phyloP scores from a whole-genome alignment of 2,329 filamentous ascomycete genomes.

The Penicillium sclerotiorum region DNA sequence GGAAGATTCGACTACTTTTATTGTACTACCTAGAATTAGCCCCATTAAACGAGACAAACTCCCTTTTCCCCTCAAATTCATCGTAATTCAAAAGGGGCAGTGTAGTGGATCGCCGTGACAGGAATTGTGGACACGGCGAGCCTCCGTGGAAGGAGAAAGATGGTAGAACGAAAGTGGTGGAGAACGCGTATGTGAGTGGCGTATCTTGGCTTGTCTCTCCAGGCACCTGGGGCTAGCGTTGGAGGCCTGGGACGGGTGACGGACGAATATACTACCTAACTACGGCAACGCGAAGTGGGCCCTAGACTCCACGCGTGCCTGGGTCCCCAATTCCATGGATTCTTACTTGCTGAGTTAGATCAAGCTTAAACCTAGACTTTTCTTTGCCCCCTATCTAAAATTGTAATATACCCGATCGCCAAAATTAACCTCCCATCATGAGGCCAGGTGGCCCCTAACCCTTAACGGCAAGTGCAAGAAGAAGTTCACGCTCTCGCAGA shows the following conservation, averaged over 20 bases:
- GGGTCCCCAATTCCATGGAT: constrained; percentile 8
- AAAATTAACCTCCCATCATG: too few relatives aligned
- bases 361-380: constrained; percentile 23
- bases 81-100: constrained; percentile 16
- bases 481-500: too few relatives aligned
- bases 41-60: constrained; percentile 6
- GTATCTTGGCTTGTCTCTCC: too few relatives aligned
- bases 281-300: constrained; percentile 10
- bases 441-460: too few relatives aligned
- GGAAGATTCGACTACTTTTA: background rate
- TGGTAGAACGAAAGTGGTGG: too few relatives aligned
- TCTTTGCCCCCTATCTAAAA: constrained; percentile 13
- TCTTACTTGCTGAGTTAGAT: constrained; percentile 20
- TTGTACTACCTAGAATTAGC: background rate
- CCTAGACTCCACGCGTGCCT: background rate
- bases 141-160: too few relatives aligned
- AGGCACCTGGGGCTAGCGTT: background rate
- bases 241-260: background rate
- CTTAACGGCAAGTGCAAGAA: too few relatives aligned
- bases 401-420: constrained; percentile 12
- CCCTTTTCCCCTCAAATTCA: constrained; percentile 8
- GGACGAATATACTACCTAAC: background rate
- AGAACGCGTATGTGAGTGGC: too few relatives aligned
- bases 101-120: constrained; percentile 12
- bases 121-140: constrained; percentile 12